Evolutionary conservation across 495 filamentous ascomycete species (phyloP), one percentile per base, ranked within the genome.

Genomic region (Tuber indicum): DNA sequence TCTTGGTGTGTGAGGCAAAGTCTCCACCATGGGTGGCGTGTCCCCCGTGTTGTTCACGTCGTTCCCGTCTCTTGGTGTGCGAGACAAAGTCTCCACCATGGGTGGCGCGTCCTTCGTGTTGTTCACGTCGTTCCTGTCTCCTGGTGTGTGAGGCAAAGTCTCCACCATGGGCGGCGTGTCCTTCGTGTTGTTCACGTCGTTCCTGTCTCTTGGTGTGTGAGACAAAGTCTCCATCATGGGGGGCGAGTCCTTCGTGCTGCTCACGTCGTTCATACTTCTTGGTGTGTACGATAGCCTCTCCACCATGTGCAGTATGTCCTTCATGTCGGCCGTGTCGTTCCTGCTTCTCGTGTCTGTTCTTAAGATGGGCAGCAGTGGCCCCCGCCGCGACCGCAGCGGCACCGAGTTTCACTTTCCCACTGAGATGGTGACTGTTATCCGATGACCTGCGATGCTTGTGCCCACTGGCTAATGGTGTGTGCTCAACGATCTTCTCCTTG

Each of bases 301-400:
- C 77, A 17, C 26, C 58, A 66, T 66, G 10, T 12, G 32, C 14
- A 66, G 58, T 10, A 66, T 80, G 78, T 9, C 79, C 77, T 58
- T 80, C 76, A 12, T 80, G 45, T 44, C 71, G 75, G 42, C 79
- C 78, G 39, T 26, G 58, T 36, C 58, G 58, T 9, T 66, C 58
- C 58, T 66, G 58, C 32, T 36, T 36, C 58, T 66, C 26, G 14
- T 66, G 58, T 32, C 58, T 66, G 58, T 52, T 80, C 17, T 17
- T 73, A 26, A 72, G 71, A 71, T 76, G 78, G 44, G 71, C 45
- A 32, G 79, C 71, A 17, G 75, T 17, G 19, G 77, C 78, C 2
- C 78, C 78, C 26, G 78, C 77, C 1, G 77, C 74, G 69, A 76
- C 46, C 4, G 74, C 78, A 16, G 77, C 78, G 19, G 77, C 78